Percentiles rank a stretch among this genome's conserved stretches.
phyloP scores from a whole-genome alignment of 495 filamentous ascomycete species.

The Aspergillus kassunensis region DNA sequence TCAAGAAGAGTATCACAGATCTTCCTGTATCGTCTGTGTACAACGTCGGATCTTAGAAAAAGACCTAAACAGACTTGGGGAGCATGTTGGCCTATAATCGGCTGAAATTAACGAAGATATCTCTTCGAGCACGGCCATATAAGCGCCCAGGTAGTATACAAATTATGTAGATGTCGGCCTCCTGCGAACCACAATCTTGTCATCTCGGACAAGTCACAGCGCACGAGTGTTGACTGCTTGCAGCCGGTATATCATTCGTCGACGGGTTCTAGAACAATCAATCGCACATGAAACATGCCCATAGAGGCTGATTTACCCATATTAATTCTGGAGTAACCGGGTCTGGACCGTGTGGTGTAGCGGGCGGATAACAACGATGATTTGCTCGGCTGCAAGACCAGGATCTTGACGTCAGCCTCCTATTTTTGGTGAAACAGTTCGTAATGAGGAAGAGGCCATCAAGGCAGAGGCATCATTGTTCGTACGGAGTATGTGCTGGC shows the following conservation, averaged over 20 bases:
- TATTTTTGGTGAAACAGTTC: conserved; percentile 13
- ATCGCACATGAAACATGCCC: neutral
- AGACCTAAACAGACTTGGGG: too few species aligned
- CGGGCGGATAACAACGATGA: neutral
- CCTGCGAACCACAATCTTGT: too few species aligned
- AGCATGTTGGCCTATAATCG: too few species aligned
- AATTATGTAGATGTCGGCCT: too few species aligned
- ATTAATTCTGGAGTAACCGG: neutral
- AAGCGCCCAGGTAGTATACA: too few species aligned
- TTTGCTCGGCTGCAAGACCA: neutral
- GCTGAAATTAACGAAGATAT: too few species aligned
- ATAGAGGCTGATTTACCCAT: neutral
- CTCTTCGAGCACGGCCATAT: too few species aligned
- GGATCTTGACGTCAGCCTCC: conserved; percentile 12
- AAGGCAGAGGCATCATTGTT: too few species aligned
- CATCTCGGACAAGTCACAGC: too few species aligned
- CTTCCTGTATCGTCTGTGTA: too few species aligned
- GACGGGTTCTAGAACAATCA: neutral
- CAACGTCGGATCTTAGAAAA: too few species aligned
- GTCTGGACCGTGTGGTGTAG: neutral
- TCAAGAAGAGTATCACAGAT: too few species aligned
- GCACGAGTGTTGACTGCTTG: conserved; percentile 26
- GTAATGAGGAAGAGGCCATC: neutral
- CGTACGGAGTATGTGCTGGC: conserved; percentile 3
- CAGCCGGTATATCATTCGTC: neutral